Evolutionary conservation across 2,329 filamentous ascomycete genomes (phyloP), one percentile per base, ranked within the genome.

Genomic region (Alternaria burnsii): DNA sequence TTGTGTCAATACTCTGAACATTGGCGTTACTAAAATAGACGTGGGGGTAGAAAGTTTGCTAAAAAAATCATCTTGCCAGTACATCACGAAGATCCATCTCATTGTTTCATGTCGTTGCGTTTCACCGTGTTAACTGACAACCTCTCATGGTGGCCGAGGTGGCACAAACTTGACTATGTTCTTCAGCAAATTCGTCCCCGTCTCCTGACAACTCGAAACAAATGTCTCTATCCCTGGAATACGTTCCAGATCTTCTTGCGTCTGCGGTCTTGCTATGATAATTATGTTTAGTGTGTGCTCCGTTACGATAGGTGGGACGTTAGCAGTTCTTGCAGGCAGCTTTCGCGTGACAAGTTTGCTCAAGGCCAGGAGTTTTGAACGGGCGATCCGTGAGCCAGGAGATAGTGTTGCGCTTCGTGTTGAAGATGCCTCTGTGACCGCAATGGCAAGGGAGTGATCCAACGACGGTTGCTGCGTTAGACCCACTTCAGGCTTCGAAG

Each of bases 311-410:
- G 68, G 65, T 0, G 20, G 46, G 1, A 59, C 62, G 18, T 57
- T 30, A 1, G 36, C 5, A 1, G 63, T 48, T 9, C 54, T 52
- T 18, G 50, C 43, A 16, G 55, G 38, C 1, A 71, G 42, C 52
- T 66, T 73, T 1, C 55, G 47, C 4, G 68, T 62, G 0, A 77
- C 68, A 0, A 66, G 65, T 22, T 51, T 74, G 53, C 74, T 76
- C n/a, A 77, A 69, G 0, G 73, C 74, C 3, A 60, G n/a, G 0
- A 77, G 67, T 41, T 76, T 76, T 55, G 26, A 74, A 67, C 18
- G 53, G 58, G 32, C 62, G 62, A 34, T 50, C 26, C 16, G 64
- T 62, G 36, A 50, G n/a, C 20, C 22, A 14, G 36, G 52, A 11
- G 42, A 26, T 10, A 30, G 18, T 9, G 36, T 4, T 28, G 36